Evolutionary conservation across 306 rosid genomes (phyloP).

Genomic region (Senna siamea): DNA sequence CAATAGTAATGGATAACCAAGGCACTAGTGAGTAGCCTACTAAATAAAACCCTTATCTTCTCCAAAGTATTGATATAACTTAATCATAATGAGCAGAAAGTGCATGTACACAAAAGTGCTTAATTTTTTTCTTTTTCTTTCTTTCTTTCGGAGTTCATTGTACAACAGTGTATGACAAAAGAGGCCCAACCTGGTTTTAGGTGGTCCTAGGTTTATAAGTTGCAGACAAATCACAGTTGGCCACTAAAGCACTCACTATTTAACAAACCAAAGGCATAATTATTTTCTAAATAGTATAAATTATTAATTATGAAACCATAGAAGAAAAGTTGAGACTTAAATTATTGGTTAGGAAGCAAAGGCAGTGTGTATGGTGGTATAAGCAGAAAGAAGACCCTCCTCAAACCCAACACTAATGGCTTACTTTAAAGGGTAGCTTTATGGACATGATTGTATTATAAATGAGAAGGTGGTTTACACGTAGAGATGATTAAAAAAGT

Average conservation of each 20-base stretch:
- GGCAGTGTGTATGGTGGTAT: not conserved
- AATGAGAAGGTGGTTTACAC: constrained; percentile 47
- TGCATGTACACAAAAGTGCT: not conserved
- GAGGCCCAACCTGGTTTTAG: constrained; percentile 21
- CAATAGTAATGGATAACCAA: too few species aligned
- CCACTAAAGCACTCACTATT: constrained; percentile 38
- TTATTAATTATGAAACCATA: not conserved
- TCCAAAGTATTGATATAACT: constrained; percentile 6
- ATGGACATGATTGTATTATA: constrained; percentile 1
- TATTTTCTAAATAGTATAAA: not conserved
- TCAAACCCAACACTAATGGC: not conserved
- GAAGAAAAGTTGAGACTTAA: not conserved
- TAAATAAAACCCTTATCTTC: constrained; percentile 33
- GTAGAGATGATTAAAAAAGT: constrained; percentile 25
- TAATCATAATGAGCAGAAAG: constrained; percentile 25
- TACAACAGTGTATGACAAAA: constrained; percentile 22
- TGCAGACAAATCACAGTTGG: constrained; percentile 52
- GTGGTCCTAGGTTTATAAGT: constrained; percentile 38
- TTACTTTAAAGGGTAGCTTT: constrained; percentile 32
- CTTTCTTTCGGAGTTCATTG: too few species aligned
- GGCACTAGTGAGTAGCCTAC: not conserved
- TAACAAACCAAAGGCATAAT: not conserved
- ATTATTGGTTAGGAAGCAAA: not conserved
- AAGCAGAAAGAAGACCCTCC: not conserved
- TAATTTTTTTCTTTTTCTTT: too few species aligned